Percentiles rank a stretch among this genome's conserved stretches.
phyloP scores from a whole-genome alignment of 2,329 filamentous ascomycete genomes.

The Gaeumannomyces tritici region DNA sequence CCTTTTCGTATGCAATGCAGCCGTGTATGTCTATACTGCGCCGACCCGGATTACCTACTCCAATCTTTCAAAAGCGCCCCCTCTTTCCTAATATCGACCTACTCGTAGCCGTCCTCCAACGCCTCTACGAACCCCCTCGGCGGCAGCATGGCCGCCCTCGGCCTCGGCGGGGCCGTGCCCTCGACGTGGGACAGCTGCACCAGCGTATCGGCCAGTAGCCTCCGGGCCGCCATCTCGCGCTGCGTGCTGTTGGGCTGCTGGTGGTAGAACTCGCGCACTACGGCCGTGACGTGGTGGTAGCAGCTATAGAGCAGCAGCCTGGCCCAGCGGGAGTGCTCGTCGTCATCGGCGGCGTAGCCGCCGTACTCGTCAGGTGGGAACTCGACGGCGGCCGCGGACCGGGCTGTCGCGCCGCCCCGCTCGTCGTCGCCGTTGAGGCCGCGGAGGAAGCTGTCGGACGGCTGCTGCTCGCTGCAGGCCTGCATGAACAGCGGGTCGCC shows the following conservation, averaged over 20 bases:
- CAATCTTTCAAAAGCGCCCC: no score
- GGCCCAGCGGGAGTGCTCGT: slow-evolving; percentile 25
- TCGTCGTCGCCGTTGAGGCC: slow-evolving; percentile 29
- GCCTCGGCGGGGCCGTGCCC: slow-evolving; percentile 19
- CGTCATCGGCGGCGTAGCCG: slow-evolving; percentile 12
- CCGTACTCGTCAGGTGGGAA: slow-evolving; percentile 1
- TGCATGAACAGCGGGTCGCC: slow-evolving; percentile 48
- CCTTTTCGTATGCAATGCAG: no score
- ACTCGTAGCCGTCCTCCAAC: no score
- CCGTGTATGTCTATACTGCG: no score
- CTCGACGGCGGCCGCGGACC: neutral
- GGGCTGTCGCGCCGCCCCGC: neutral
- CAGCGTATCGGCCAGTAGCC: slow-evolving; percentile 27
- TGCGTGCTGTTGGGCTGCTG: slow-evolving; percentile 35
- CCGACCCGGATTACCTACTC: no score
- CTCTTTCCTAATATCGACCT: no score
- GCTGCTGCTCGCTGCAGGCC: slow-evolving; percentile 33
- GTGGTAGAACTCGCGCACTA: slow-evolving; percentile 47
- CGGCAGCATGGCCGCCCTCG: slow-evolving; percentile 30
- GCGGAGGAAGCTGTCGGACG: slow-evolving; percentile 32
- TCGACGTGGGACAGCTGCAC: slow-evolving; percentile 6
- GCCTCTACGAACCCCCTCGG: no score
- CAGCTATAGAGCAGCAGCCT: slow-evolving; percentile 47
- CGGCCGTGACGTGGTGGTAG: slow-evolving; percentile 41
- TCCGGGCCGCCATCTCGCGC: slow-evolving; percentile 41